A percentile compares a stretch with the other conserved stretches of the same genome.
These are phyloP conservation scores for Coniochaeta hoffmannii DNA, from an alignment of 2,329 filamentous ascomycete species.

Conservation along the genomic window DNA sequence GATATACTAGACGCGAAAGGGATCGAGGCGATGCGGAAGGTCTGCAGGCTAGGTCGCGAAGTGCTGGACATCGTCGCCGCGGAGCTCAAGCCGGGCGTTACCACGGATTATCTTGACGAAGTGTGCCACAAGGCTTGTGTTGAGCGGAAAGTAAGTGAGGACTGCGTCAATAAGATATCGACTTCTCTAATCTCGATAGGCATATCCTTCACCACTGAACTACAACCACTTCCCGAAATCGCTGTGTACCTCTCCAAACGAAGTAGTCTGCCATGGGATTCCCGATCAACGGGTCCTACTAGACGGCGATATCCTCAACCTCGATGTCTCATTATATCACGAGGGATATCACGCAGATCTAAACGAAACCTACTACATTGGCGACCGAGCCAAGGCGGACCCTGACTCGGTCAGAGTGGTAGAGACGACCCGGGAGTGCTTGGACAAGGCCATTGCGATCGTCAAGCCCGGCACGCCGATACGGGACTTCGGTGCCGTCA, in stretches of 20 bases:
- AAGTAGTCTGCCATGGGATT: slow-evolving; percentile 98
- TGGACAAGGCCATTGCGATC: slow-evolving; percentile 80
- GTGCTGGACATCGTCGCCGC: slow-evolving; percentile 86
- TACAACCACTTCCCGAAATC: slow-evolving; percentile 75
- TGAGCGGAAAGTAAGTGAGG: slow-evolving; percentile 69
- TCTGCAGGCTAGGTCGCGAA: slow-evolving; percentile 82
- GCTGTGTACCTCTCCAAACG: slow-evolving; percentile 91
- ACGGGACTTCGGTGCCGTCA: slow-evolving; percentile 87
- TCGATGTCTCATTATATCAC: slow-evolving; percentile 92
- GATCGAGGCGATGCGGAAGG: slow-evolving; percentile 86
- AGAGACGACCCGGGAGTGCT: slow-evolving; percentile 80
- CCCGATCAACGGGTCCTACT: slow-evolving; percentile 80
- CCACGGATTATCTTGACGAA: slow-evolving; percentile 91
- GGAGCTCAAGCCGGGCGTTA: slow-evolving; percentile 78
- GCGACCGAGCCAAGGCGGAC: slow-evolving; percentile 75
- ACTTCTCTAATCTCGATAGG: slow-evolving; percentile 8
- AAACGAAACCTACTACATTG: slow-evolving; percentile 98
- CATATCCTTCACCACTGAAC: slow-evolving; percentile 20
- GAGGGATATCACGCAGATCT: slow-evolving; percentile 92
- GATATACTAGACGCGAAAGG: slow-evolving; percentile 72
- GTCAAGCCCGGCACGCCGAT: slow-evolving; percentile 92
- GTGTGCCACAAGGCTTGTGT: slow-evolving; percentile 92
- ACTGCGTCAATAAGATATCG: background rate
- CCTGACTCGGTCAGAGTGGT: slow-evolving; percentile 84
- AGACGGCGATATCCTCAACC: slow-evolving; percentile 95